phyloP scores from a whole-genome alignment of 1,284 basidiomycete genomes.

The Papiliotrema fonsecae region DNA sequence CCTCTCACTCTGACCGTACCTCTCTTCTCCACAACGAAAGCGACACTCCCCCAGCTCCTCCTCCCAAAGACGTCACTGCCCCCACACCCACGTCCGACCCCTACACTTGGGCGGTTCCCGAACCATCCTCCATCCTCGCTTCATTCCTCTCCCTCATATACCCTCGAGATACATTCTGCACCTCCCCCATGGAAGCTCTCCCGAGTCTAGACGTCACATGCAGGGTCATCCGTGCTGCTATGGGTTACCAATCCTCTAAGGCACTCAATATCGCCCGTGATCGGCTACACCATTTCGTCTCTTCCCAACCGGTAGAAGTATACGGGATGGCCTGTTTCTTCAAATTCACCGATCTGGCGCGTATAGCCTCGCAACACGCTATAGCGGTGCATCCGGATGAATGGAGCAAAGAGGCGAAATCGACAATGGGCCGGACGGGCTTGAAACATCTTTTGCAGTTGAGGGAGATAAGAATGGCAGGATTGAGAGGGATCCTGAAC shows the following conservation, averaged over 20 bases:
- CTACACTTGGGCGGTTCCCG: slow-evolving; percentile 37
- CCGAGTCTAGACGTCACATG: slow-evolving; percentile 24
- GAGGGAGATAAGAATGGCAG: slow-evolving; percentile 13
- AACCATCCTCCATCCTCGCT: slow-evolving; percentile 22
- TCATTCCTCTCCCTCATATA: slow-evolving; percentile 39
- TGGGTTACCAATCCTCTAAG: slow-evolving; percentile 37
- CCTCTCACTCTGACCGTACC: not conserved
- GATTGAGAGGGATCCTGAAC: slow-evolving; percentile 19
- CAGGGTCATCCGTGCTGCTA: slow-evolving; percentile 28
- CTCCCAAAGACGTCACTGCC: slow-evolving; percentile 25
- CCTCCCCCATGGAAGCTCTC: not conserved
- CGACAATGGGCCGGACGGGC: slow-evolving; percentile 24
- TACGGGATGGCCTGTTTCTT: slow-evolving; percentile 34
- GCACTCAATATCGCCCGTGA: slow-evolving; percentile 22
- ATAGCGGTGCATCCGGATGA: slow-evolving; percentile 8
- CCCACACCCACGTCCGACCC: slow-evolving; percentile 33
- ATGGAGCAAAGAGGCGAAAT: slow-evolving; percentile 20
- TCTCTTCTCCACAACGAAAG: not conserved
- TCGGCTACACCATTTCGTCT: slow-evolving; percentile 13
- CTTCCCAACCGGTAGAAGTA: slow-evolving; percentile 17
- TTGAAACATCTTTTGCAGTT: slow-evolving; percentile 13
- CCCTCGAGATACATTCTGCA: slow-evolving; percentile 22
- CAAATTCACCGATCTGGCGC: slow-evolving; percentile 33
- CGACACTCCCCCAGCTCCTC: slow-evolving; percentile 6
- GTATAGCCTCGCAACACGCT: slow-evolving; percentile 17